Conservation (phyloP, 2,329 filamentous ascomycete species). For the Fusarium protoensiforme region DNA sequence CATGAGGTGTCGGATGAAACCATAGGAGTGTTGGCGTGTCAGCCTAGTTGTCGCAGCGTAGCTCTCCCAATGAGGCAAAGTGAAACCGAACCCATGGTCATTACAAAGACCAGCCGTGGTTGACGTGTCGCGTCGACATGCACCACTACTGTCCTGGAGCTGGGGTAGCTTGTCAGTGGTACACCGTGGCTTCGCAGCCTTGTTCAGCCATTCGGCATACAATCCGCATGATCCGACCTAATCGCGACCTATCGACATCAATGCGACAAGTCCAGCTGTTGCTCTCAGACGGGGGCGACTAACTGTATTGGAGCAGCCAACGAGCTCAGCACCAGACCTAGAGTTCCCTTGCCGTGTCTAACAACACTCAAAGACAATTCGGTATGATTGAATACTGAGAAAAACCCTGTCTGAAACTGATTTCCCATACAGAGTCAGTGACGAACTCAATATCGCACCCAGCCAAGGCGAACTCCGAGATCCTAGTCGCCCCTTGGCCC, state of each 20-base stretch:
- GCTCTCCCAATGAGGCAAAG: not conserved
- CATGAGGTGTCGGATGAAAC: not conserved
- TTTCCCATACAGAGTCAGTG: not conserved
- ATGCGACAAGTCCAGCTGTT: not conserved
- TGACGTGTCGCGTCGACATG: not conserved
- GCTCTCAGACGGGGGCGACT: not conserved
- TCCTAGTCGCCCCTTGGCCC: constrained; percentile 12
- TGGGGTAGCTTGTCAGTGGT: not conserved
- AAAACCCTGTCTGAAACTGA: not conserved
- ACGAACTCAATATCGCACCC: not conserved
- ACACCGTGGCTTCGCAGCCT: not conserved
- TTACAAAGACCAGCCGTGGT: not conserved
- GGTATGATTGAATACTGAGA: not conserved
- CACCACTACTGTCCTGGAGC: not conserved
- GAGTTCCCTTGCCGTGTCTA: not conserved
- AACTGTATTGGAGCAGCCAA: not conserved
- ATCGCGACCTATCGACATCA: not conserved
- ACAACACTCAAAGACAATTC: not conserved
- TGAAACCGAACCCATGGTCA: not conserved
- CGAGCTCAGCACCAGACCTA: not conserved
- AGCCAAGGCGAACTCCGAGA: not conserved
- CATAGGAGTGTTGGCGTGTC: not conserved
- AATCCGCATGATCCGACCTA: not conserved
- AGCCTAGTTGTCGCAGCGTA: not conserved
- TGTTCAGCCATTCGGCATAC: not conserved